Evolutionary conservation across 228 moss, liverwort and hornwort genomes (phyloP).

Genomic region (Sphagnum fallax): DNA sequence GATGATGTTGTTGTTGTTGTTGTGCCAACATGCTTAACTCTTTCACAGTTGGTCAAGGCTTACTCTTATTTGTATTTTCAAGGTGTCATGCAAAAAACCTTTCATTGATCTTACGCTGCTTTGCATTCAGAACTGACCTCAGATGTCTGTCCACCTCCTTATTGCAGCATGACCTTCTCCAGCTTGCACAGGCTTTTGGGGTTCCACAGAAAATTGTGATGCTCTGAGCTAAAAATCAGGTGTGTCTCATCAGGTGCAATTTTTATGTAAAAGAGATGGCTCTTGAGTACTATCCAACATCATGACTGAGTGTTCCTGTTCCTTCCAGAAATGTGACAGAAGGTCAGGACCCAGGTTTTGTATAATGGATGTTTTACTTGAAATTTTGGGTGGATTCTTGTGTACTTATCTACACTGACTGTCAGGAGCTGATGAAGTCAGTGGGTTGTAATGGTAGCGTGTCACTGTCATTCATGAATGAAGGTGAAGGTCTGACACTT

Average conservation of each 20-base stretch:
- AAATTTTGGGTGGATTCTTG: background rate
- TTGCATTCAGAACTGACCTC: too few relatives aligned
- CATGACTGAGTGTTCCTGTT: too few relatives aligned
- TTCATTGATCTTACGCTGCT: background rate
- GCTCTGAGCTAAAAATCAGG: conserved; percentile 61
- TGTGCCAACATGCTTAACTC: background rate
- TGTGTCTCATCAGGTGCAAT: conserved; percentile 1
- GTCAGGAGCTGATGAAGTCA: too few relatives aligned
- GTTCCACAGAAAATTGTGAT: conserved; percentile 55
- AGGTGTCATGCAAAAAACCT: background rate
- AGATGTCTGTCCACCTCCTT: background rate
- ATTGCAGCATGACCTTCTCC: conserved; percentile 45
- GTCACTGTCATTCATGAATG: too few relatives aligned
- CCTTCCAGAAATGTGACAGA: too few relatives aligned
- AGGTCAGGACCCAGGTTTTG: background rate
- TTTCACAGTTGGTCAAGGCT: background rate
- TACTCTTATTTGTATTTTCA: background rate
- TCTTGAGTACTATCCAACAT: too few relatives aligned
- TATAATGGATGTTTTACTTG: background rate
- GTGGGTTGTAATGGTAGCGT: too few relatives aligned
- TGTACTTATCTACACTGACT: background rate
- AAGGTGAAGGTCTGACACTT: too few relatives aligned
- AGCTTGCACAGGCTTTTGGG: conserved; percentile 51
- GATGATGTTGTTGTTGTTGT: background rate
- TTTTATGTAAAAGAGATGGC: background rate